Evolutionary conservation across 805 yeast genomes (phyloP), one percentile per base, ranked within the genome.

Genomic region (Spathaspora boniae): DNA sequence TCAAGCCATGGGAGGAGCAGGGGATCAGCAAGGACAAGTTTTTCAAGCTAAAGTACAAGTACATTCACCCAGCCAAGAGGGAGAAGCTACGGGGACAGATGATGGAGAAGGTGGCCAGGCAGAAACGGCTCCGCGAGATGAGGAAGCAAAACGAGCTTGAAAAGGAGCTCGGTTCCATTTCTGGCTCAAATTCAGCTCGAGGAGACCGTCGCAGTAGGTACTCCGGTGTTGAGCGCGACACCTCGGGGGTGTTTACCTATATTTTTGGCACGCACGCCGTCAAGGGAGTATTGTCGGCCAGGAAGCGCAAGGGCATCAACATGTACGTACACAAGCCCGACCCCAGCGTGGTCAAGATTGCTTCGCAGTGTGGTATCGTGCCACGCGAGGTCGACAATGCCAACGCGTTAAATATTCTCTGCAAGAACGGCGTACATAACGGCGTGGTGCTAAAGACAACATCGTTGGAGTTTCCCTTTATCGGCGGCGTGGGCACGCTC

Each of bases 241-340:
- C n/a, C n/a, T n/a, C n/a, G n/a, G n/a, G n/a, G n/a, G n/a, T n/a
- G n/a, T n/a, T n/a, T n/a, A n/a, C n/a, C n/a, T 82, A 80, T 51
- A 58, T 87, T 3, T 86, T 72, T 51, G 96, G 96, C 6, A 78
- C 82, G 0, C 80, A 83, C 37, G 64, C 94, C 0, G 91, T 88
- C 2, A 44, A 70, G 11, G 82, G 95, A 1, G 95, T 87, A 0
- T 61, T 88, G 39, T 53, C 60, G 15, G 72, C 80, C 6, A 61
- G 66, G 16, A 74, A 72, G 37, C 70, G 95, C 44, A 69, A 68
- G 34, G 74, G 70, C 53, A 71, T 74, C 24, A 69, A 68, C 36
- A 50, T 87, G 11, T 69, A 67, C 42, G 56, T 79, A 11, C 68
- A 77, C 39, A 70, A 67, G 27, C 62, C 57, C 32, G 42, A 50